Percentiles rank a stretch among this genome's conserved stretches.
Evolutionary conservation across 164 flowering plant genomes (phyloP).

Genomic region (Nymphaea colorata): DNA sequence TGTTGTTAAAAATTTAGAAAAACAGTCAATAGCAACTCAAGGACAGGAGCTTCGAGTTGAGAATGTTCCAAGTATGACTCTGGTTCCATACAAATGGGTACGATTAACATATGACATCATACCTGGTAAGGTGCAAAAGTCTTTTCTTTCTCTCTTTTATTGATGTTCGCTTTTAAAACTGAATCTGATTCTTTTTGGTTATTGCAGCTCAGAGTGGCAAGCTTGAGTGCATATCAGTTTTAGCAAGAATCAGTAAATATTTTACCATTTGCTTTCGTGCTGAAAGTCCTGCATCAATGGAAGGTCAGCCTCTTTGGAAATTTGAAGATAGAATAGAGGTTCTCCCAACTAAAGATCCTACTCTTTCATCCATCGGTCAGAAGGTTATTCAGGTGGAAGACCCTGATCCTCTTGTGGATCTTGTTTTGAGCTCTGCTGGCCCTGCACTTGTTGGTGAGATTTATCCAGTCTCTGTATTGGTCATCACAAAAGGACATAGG

Average conservation of each 20-base stretch:
- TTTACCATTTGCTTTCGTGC: conserved; percentile 84
- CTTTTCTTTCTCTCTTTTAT: conserved; percentile 1
- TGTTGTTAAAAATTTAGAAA: conserved; percentile 35
- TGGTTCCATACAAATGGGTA: conserved; percentile 68
- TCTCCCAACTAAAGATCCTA: conserved; percentile 78
- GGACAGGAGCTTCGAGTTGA: conserved; percentile 35
- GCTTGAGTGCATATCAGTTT: conserved; percentile 80
- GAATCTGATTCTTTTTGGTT: conserved; percentile 6
- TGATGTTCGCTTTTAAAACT: not conserved
- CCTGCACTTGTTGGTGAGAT: conserved; percentile 92
- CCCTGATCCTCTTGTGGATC: conserved; percentile 75
- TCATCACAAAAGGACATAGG: conserved; percentile 61
- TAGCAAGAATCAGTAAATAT: conserved; percentile 55
- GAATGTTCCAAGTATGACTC: conserved; percentile 35
- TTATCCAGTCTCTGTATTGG: conserved; percentile 63
- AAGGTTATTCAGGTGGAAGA: conserved; percentile 87
- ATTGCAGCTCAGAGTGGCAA: conserved; percentile 85
- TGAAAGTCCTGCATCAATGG: conserved; percentile 97
- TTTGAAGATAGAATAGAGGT: conserved; percentile 73
- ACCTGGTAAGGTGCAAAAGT: conserved; percentile 36
- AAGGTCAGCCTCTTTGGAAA: conserved; percentile 88
- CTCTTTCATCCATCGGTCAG: conserved; percentile 74
- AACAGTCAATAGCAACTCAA: conserved; percentile 6
- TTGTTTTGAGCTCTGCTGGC: conserved; percentile 48
- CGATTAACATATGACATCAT: conserved; percentile 68